Evolutionary conservation across 2,329 filamentous ascomycete genomes (phyloP), one percentile per base, ranked within the genome.

Genomic region (Penicillium sp.): DNA sequence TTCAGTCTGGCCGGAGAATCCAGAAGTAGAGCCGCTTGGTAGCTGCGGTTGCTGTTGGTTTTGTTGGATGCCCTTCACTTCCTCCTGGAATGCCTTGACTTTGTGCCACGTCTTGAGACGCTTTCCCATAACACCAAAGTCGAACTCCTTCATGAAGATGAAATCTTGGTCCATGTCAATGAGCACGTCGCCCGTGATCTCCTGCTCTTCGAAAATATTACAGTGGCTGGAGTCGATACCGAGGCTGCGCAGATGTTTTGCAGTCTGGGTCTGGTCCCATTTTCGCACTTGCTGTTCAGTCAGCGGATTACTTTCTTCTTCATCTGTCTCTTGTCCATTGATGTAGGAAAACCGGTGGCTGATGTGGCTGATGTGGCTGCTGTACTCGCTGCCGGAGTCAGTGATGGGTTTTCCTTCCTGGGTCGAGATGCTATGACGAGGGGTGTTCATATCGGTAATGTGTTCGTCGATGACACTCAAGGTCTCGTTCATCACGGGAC

Each of bases 391-490:
- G 34, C 84, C 86, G 2, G 89, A 94, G 63, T 94, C 87, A 48
- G 81, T 87, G 29, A 75, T 75, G 57, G 50, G 78, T 71, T 48
- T 83, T 63, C 50, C 55, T 19, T 71, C 69, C 33, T 79, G 77
- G 14, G 63, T 58, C 30, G 70, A 54, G 41, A 76, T 48, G 57
- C 73, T 76, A 46, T 79, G 76, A 16, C 78, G 74, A 38, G 78
- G 78, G 4, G 75, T 80, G 60, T 75, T 78, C 70, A 97, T 79
- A 62, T 95, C 86, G 28, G 88, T 95, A 54, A 97, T 95, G 62
- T 96, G 91, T 67, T 97, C 91, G 63, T 97, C 85, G 57, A 97
- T 97, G 43, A 97, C 91, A 58, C 89, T 95, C 36, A 97, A 71
- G 0, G 91, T 96, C 64, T 97, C 90, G 62, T 90, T 89, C 73